Base-by-base conservation (phyloP, 2,329 filamentous ascomycete genomes). In the Drechslerella stenobrocha region DNA sequence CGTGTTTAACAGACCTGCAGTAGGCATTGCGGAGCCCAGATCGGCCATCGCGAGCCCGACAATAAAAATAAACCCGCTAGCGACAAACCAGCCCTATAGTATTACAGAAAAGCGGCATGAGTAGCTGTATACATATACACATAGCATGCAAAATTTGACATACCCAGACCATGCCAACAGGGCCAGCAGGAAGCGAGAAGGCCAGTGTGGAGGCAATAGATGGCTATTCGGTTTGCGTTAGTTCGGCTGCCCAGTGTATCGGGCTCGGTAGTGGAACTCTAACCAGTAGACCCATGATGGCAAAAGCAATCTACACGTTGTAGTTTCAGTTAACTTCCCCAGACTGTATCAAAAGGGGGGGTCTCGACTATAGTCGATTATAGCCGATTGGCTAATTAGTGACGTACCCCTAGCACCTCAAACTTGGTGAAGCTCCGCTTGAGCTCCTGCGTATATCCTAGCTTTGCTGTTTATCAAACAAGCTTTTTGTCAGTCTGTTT, bases 151-250 rank as follows among this genome's bases (percentile, higher is more conserved):
- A 47, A 18, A 1, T 1, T 52, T 13, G 22, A 71, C 73, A 59
- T 73, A 81, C 80, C 82, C 83, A 85, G 55, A 85, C 81, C 79
- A 85, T 82, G 2, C 83, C 83, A 2, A 79, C 82, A 0, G 82
- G 82, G 0, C 83, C 83, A 3, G 82, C 80, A 1, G 83, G 82
- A 37, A 85, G 77, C 2, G 81, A 83, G 70, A 84, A 85, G 0
- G 81, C 73, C 9, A 85, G 75, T 0, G 83, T 84, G 26, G 81
- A 81, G 3, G 83, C 82, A 67, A 85, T 84, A 2, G 82, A 84
- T 0, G 64, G 69, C 37, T 61, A 37, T 30, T 11, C n/a, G n/a
- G n/a, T n/a, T n/a, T n/a, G n/a, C n/a, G n/a, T n/a, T n/a, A n/a
- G n/a, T n/a, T n/a, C n/a, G n/a, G n/a, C n/a, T n/a, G n/a, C n/a